phyloP scores from a whole-genome alignment of 1,284 basidiomycete genomes.

The Sutorius eximius region DNA sequence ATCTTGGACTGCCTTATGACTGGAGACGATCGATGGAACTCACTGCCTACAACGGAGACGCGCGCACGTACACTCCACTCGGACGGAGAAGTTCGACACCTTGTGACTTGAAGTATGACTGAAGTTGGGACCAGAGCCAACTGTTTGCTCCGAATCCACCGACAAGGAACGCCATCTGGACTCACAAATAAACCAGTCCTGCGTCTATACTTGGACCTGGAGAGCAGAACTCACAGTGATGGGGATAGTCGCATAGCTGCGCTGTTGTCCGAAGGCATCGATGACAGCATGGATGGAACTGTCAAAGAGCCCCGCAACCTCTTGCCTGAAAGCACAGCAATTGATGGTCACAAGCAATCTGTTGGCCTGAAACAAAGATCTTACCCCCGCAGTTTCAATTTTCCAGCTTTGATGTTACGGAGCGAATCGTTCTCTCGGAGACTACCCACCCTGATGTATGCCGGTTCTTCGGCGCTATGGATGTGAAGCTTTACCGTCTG shows the following conservation, averaged over 20 bases:
- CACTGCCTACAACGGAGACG: neutral
- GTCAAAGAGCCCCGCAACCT: slow-evolving; percentile 39
- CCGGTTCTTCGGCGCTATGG: slow-evolving; percentile 28
- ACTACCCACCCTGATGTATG: slow-evolving; percentile 41
- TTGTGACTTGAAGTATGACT: slow-evolving; percentile 14
- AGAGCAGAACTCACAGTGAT: slow-evolving; percentile 21
- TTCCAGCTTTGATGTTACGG: slow-evolving; percentile 38
- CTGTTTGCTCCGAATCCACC: slow-evolving; percentile 34
- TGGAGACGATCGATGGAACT: neutral
- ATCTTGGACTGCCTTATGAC: slow-evolving; percentile 21
- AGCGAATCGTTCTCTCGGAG: slow-evolving; percentile 34
- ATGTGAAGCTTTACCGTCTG: slow-evolving; percentile 40
- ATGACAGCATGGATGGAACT: slow-evolving; percentile 38
- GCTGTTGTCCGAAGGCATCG: slow-evolving; percentile 36
- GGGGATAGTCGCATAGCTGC: slow-evolving; percentile 13
- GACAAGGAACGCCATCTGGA: slow-evolving; percentile 38
- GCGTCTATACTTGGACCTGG: neutral
- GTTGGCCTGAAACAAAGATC: neutral
- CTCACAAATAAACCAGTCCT: neutral
- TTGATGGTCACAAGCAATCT: slow-evolving; percentile 19
- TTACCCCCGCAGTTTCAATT: slow-evolving; percentile 37
- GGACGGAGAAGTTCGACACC: slow-evolving; percentile 13
- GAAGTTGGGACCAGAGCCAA: slow-evolving; percentile 18
- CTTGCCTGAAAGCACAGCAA: slow-evolving; percentile 19
- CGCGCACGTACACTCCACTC: slow-evolving; percentile 8